Evolutionary conservation across 495 filamentous ascomycete species (phyloP).

Genomic region (Aspergillus egyptiacus): DNA sequence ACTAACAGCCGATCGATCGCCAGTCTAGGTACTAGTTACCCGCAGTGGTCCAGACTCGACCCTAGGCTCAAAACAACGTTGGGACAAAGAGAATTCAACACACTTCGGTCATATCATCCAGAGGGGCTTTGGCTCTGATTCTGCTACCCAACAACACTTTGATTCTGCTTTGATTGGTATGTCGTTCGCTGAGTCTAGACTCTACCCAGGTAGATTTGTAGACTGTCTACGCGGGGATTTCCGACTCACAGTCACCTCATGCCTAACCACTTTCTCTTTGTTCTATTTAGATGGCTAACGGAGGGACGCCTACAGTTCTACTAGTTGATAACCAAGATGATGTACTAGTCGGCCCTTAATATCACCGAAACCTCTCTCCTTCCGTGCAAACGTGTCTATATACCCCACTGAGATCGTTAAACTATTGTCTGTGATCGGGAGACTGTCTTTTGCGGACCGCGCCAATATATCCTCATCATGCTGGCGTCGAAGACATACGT

Average conservation of each 20-base stretch:
- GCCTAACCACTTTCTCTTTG: not conserved
- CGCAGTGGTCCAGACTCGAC: constrained; percentile 8
- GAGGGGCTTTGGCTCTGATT: not conserved
- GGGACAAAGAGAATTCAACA: constrained; percentile 2
- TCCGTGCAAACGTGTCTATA: no score
- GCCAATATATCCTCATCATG: constrained; percentile 45
- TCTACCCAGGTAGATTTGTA: no score
- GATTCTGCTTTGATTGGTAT: not conserved
- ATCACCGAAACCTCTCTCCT: constrained; percentile 5
- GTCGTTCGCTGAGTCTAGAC: not conserved
- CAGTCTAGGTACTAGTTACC: constrained; percentile 8
- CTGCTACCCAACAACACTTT: not conserved
- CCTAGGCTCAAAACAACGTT: constrained; percentile 3
- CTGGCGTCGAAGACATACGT: constrained; percentile 81
- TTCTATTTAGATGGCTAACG: constrained; percentile 3
- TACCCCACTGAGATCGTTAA: no score
- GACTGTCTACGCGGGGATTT: not conserved
- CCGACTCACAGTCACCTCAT: not conserved
- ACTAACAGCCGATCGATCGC: constrained; percentile 2
- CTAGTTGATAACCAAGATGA: constrained; percentile 7
- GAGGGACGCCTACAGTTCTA: not conserved
- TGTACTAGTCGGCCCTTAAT: constrained; percentile 13
- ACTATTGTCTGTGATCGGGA: no score
- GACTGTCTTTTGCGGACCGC: not conserved
- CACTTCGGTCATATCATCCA: not conserved